phyloP scores from a whole-genome alignment of 1,139 yeast species.

The Saccharomyces uvarum region DNA sequence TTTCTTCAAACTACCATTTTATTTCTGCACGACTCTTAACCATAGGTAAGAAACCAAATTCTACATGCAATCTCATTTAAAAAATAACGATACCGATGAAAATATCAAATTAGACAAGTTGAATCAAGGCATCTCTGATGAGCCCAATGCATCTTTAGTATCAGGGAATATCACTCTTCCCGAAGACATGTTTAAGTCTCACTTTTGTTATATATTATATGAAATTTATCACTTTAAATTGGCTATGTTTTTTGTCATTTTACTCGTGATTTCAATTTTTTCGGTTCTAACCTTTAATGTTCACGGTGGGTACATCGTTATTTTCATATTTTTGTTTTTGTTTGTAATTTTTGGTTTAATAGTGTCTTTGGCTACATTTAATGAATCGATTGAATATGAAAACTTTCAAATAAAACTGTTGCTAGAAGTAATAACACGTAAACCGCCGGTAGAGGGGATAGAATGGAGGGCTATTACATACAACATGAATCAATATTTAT shows the following conservation, averaged over 20 bases:
- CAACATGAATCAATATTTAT: not conserved
- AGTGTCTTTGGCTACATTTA: too few relatives aligned
- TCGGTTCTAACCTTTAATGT: too few relatives aligned
- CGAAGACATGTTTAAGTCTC: not conserved
- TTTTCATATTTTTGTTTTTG: too few relatives aligned
- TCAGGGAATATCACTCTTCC: not conserved
- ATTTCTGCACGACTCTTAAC: not conserved
- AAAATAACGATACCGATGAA: not conserved
- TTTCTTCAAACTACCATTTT: not conserved
- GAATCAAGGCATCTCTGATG: not conserved
- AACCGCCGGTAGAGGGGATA: not conserved
- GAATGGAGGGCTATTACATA: not conserved
- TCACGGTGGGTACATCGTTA: too few relatives aligned
- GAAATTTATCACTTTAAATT: not conserved
- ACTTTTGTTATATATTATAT: not conserved
- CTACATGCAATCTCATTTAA: not conserved
- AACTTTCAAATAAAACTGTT: not conserved
- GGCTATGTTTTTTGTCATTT: too few relatives aligned
- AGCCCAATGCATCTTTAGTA: not conserved
- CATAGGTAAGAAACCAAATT: not conserved
- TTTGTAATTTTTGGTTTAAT: too few relatives aligned
- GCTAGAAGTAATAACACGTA: not conserved
- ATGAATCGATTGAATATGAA: too few relatives aligned
- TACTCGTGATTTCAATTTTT: too few relatives aligned
- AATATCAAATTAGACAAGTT: not conserved